phyloP scores from a whole-genome alignment of 75 land plant species.

The Cryptomeria japonica region DNA sequence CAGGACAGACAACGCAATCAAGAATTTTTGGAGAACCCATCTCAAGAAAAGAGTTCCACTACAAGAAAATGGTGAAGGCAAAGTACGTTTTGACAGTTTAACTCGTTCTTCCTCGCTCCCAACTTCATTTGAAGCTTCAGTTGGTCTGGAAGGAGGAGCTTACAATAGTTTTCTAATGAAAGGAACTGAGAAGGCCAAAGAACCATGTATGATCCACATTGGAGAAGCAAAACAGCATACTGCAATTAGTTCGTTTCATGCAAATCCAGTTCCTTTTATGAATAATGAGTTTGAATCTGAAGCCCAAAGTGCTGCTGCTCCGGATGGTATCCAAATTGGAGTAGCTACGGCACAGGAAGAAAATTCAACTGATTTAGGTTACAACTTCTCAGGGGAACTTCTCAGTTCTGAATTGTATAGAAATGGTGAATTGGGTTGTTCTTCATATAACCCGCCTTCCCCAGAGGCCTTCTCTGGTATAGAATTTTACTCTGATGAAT shows the following conservation, averaged over 20 bases:
- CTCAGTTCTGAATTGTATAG: neutral
- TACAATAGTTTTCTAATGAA: too few species aligned
- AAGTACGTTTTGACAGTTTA: neutral
- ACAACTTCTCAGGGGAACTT: neutral
- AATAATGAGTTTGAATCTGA: neutral
- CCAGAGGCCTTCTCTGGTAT: neutral
- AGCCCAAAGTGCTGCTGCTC: neutral
- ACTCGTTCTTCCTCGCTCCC: neutral
- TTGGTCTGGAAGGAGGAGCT: too few species aligned
- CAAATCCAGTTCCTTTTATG: too few species aligned
- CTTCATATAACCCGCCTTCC: neutral
- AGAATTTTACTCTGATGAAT: neutral
- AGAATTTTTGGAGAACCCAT: neutral
- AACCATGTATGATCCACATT: too few species aligned
- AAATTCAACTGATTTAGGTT: neutral
- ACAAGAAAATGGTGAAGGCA: neutral
- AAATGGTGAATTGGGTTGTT: neutral
- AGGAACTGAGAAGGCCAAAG: too few species aligned
- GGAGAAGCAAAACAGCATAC: too few species aligned
- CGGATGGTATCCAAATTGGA: neutral
- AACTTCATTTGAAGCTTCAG: too few species aligned
- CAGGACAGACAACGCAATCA: neutral
- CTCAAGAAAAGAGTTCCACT: neutral
- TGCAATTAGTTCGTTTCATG: too few species aligned
- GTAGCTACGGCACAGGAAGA: neutral